Evolutionary conservation across 2,329 filamentous ascomycete genomes (phyloP).

Genomic region (Ilyonectria destructans): DNA sequence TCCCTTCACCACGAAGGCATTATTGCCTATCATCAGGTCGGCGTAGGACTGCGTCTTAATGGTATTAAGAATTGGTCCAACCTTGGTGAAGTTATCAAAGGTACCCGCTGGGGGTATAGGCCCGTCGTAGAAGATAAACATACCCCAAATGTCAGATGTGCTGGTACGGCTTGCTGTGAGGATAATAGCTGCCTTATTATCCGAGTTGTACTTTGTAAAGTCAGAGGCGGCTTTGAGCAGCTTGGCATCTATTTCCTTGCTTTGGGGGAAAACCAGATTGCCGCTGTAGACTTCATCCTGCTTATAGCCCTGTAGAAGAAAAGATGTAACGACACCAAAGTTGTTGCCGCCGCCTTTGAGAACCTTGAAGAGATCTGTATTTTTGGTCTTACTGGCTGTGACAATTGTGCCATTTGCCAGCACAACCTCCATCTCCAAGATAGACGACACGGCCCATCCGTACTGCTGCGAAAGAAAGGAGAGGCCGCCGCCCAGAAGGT

Average conservation of each 20-base stretch:
- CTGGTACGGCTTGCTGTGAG: conserved; percentile 66
- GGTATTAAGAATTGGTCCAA: conserved; percentile 59
- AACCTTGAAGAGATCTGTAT: conserved; percentile 68
- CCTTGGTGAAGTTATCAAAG: conserved; percentile 68
- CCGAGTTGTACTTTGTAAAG: conserved; percentile 72
- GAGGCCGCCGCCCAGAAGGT: conserved; percentile 68
- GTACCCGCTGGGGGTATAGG: conserved; percentile 65
- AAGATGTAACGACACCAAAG: conserved; percentile 66
- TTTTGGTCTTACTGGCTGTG: conserved; percentile 58
- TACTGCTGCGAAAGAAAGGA: conserved; percentile 68
- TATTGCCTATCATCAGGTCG: conserved; percentile 54
- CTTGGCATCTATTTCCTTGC: conserved; percentile 47
- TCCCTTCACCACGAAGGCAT: conserved; percentile 45
- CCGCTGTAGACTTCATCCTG: conserved; percentile 63
- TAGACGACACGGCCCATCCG: conserved; percentile 67
- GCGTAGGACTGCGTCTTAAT: conserved; percentile 66
- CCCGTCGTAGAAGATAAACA: conserved; percentile 77
- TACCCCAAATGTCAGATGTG: conserved; percentile 66
- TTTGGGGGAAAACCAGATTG: conserved; percentile 57
- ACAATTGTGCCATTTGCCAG: conserved; percentile 65
- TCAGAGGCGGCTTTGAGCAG: conserved; percentile 67
- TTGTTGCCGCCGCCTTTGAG: conserved; percentile 73
- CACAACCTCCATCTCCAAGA: conserved; percentile 68
- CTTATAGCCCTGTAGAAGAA: conserved; percentile 60
- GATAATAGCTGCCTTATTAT: conserved; percentile 74